These are phyloP conservation scores for Trichoderma arundinaceum DNA, from an alignment of 2,329 filamentous ascomycete genomes.

Conservation along the genomic window DNA sequence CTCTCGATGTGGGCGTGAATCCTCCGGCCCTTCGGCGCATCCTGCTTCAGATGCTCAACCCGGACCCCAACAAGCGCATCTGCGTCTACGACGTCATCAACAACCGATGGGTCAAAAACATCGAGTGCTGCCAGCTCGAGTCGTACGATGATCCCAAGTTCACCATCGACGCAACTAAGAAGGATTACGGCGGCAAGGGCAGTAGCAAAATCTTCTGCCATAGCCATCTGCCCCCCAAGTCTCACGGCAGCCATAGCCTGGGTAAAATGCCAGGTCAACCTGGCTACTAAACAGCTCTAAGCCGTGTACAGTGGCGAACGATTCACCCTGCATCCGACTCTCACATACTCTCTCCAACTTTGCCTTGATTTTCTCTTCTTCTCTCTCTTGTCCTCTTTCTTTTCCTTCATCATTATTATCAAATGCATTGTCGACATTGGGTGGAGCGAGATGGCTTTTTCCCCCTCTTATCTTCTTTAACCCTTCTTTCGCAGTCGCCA, in stretches of 20 bases:
- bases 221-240: constrained; percentile 60
- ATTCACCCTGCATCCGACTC: neutral
- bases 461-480: neutral
- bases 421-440: neutral
- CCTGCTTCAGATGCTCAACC: constrained; percentile 82
- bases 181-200: constrained; percentile 50
- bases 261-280: constrained; percentile 62
- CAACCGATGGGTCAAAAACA: constrained; percentile 73
- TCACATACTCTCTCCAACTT: neutral
- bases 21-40: constrained; percentile 72
- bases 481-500: neutral
- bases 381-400: neutral
- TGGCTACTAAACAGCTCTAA: constrained; percentile 53
- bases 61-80: constrained; percentile 72
- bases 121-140: constrained; percentile 81
- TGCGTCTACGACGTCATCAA: constrained; percentile 71
- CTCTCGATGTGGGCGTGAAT: constrained; percentile 69
- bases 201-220: constrained; percentile 62
- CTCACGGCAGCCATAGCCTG: constrained; percentile 53
- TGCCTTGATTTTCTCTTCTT: neutral
- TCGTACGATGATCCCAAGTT: constrained; percentile 68
- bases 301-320: neutral
- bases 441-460: neutral
- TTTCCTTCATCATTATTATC: neutral
- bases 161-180: constrained; percentile 67